Evolutionary conservation across 345 rosid genomes (phyloP), one percentile per base, ranked within the genome.

Genomic region (Camelina neglecta): DNA sequence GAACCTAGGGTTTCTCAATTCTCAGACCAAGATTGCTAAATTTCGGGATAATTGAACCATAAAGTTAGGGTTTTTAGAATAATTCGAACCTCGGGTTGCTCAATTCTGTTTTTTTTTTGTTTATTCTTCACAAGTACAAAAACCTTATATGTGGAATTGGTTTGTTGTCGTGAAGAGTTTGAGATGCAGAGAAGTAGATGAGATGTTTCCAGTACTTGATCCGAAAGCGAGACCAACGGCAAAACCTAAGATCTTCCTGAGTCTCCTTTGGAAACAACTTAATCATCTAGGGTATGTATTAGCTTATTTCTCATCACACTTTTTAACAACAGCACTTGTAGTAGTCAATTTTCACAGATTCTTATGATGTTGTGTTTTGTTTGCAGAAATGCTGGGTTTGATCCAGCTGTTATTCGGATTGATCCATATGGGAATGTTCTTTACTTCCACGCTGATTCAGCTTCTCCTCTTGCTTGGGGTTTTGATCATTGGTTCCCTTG

Each of bases 391-490:
- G 97, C 97, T n/a, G 99, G 97, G 39, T 92, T 95, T 69, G 97
- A 95, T 87, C 99, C 97, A 24, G 85, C 85, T 0, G 90, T 84
- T 21, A 90, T 95, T 60, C 85, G 97, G 56, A 93, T 95, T 3
- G 99, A 92, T 76, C 87, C 88, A 0, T 92, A 86, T 54, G 99
- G 98, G 59, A 95, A 90, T 77, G 99, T 90, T 75, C 71, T 95
- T 67, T 90, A 92, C 78, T 90, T 81, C 72, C 97, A 90, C 50
- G 97, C 98, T 26, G 98, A 95, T 80, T 87, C 86, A 55, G 96
- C 97, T 76, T 95, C 99, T 81, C 99, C 99, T 67, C 97, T 95
- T 31, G 93, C 93, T 77, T 92, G 99, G 99, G 84, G 88, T 20
- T 85, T 90, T 74, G 98, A 92, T 82, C 97, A 95, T 77, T 90